Conservation (phyloP, 768 basidiomycete genomes). For the Russula ochroleuca region DNA sequence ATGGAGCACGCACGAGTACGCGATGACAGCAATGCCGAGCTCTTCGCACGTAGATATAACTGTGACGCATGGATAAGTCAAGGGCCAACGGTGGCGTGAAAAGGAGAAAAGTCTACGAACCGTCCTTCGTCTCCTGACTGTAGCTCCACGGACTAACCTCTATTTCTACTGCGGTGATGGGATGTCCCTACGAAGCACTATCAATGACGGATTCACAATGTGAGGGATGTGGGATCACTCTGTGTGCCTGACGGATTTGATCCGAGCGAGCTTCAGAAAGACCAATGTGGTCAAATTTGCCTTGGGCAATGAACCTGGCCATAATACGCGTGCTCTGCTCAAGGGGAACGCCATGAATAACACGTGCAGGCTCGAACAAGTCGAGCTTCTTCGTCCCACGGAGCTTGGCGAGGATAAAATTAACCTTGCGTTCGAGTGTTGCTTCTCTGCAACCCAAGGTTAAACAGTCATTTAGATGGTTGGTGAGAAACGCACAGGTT, state of each 20-base stretch:
- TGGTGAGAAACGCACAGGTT: slow-evolving; percentile 14
- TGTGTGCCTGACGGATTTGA: slow-evolving; percentile 41
- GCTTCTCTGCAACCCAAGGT: slow-evolving; percentile 7
- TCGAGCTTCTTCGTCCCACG: slow-evolving; percentile 56
- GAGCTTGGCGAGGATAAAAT: slow-evolving; percentile 34
- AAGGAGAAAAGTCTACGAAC: slow-evolving; percentile 28
- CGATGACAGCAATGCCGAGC: slow-evolving; percentile 52
- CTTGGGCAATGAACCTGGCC: slow-evolving; percentile 46
- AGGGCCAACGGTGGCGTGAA: neutral
- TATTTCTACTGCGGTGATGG: slow-evolving; percentile 57
- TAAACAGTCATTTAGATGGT: neutral
- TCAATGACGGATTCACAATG: slow-evolving; percentile 19
- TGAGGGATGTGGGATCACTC: slow-evolving; percentile 40
- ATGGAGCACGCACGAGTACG: slow-evolving; percentile 41
- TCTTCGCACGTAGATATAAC: slow-evolving; percentile 53
- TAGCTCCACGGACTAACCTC: slow-evolving; percentile 64
- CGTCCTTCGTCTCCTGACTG: slow-evolving; percentile 48
- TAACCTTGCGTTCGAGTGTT: slow-evolving; percentile 20
- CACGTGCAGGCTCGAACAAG: slow-evolving; percentile 52
- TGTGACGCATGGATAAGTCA: slow-evolving; percentile 12
- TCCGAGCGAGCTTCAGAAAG: slow-evolving; percentile 51
- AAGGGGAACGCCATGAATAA: slow-evolving; percentile 42
- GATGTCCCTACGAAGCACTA: slow-evolving; percentile 11
- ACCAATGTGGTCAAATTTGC: slow-evolving; percentile 57
- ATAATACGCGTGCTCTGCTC: slow-evolving; percentile 47